Evolutionary conservation across 1,139 yeast genomes (phyloP), one percentile per base, ranked within the genome.

Genomic region (Geotrichum australiense): DNA sequence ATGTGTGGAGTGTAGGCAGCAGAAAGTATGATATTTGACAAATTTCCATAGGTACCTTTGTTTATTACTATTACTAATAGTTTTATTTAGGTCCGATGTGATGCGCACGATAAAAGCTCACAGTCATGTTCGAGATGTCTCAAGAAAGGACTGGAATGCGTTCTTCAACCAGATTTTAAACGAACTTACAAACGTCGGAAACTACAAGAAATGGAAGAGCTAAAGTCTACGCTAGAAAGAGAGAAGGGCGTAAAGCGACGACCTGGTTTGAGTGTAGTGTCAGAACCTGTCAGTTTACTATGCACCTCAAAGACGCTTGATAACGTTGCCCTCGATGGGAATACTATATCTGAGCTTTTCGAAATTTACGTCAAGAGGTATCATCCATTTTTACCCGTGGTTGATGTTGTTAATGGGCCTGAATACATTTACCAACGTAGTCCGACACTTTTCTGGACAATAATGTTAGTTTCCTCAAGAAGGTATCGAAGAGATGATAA

Each of bases 1-100:
- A 0, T 91, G 98, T 66, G 87, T 85, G 2, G 96, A 89, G 57
- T 91, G 98, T 58, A 74, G 98, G 15, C 98, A 91, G 61, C 98
- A 91, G 59, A 91, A 91, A 63, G 69, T 64, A 46, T 43, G 42
- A 36, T 30, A 5, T 19, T 11, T 18, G 41, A n/a, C 5, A n/a
- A 10, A 12, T 21, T 23, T 23, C 2, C 19, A 28, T 18, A 15
- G 3, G 12, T 18, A 15, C 37, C 19, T 20, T 42, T 42, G 20
- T 14, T 38, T 35, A 3, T 23, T 21, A 5, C 26, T n/a, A 14
- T 18, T 21, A 21, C 21, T 26, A 18, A 3, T 5, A 6, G 12
- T 5, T 11, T 11, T 4, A 34, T 19, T n/a, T 34, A 56, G 59
- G 62, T 91, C 20, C 76, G 80, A 51, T 91, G 97, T 63, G 94